Evolutionary conservation across 2,329 filamentous ascomycete genomes (phyloP).

Genomic region (Diaporthe capsici): DNA sequence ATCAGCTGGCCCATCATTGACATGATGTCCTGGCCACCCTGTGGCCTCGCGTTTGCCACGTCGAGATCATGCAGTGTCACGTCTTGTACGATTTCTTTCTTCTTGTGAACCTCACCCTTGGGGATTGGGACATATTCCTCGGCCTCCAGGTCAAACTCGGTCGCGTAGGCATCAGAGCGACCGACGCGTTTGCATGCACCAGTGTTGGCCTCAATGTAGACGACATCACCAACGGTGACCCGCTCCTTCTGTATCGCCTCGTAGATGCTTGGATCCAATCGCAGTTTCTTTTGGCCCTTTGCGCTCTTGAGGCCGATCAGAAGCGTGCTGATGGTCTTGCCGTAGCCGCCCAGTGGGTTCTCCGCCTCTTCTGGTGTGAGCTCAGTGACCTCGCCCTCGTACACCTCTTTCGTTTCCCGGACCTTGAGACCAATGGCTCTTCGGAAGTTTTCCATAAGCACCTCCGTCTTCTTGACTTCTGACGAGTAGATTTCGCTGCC

Average conservation of each 20-base stretch:
- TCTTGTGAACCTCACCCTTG: constrained; percentile 99
- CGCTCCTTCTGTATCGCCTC: constrained; percentile 99
- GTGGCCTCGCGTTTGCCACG: constrained; percentile 93
- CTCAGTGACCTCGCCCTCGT: constrained; percentile 98
- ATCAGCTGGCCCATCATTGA: constrained; percentile 99
- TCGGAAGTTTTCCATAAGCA: constrained; percentile 99
- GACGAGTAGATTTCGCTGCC: constrained; percentile 98
- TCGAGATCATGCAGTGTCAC: constrained; percentile 97
- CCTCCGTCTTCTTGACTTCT: constrained; percentile 99
- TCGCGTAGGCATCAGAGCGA: constrained; percentile 95
- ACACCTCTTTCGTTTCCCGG: constrained; percentile 98
- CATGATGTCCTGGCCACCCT: constrained; percentile 99
- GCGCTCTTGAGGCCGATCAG: constrained; percentile 95
- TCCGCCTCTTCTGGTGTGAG: constrained; percentile 98
- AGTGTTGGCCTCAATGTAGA: constrained; percentile 99
- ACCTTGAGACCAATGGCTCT: constrained; percentile 96
- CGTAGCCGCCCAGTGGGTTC: constrained; percentile 96
- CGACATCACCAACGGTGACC: constrained; percentile 95
- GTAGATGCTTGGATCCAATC: constrained; percentile 97
- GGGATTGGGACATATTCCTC: constrained; percentile 99
- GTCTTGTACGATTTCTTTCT: constrained; percentile 99
- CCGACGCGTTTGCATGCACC: constrained; percentile 98
- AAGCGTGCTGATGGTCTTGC: constrained; percentile 96
- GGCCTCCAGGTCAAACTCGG: constrained; percentile 97
- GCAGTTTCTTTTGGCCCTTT: constrained; percentile 97